Conservation (phyloP, 768 basidiomycete species). For the Termitomyces sp. region DNA sequence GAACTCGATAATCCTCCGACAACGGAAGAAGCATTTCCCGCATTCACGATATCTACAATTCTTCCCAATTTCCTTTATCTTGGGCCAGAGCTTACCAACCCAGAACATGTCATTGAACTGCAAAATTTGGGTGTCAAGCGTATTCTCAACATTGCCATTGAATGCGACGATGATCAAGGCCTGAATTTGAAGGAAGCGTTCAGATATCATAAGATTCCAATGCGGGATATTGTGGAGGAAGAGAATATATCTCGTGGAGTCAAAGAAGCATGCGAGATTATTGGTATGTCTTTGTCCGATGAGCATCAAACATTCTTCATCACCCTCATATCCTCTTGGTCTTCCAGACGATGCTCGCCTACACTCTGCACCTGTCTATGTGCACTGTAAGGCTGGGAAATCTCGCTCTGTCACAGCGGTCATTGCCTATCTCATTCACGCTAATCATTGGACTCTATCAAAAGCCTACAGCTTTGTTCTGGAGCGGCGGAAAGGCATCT, state of each 20-base stretch:
- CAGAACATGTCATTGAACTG: conserved; percentile 73
- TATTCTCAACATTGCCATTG: conserved; percentile 87
- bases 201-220: conserved; percentile 81
- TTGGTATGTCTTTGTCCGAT: conserved; percentile 55
- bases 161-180: conserved; percentile 83
- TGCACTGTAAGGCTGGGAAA: conserved; percentile 96
- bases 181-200: conserved; percentile 63
- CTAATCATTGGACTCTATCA: conserved; percentile 94
- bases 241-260: conserved; percentile 80
- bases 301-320: not conserved
- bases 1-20: conserved; percentile 56
- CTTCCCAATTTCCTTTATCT: conserved; percentile 88
- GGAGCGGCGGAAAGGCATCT: conserved; percentile 90
- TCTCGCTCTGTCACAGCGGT: conserved; percentile 95
- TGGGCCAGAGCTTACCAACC: conserved; percentile 77
- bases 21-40: conserved; percentile 54
- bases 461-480: conserved; percentile 89
- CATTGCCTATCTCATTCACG: conserved; percentile 95
- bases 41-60: conserved; percentile 85
- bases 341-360: conserved; percentile 81
- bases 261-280: conserved; percentile 76
- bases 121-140: conserved; percentile 73
- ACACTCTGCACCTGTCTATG: conserved; percentile 86
- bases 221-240: conserved; percentile 96
- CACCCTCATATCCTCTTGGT: not conserved